Conservation (phyloP, 1,139 yeast species). For the Suhomyces bribrorum region DNA sequence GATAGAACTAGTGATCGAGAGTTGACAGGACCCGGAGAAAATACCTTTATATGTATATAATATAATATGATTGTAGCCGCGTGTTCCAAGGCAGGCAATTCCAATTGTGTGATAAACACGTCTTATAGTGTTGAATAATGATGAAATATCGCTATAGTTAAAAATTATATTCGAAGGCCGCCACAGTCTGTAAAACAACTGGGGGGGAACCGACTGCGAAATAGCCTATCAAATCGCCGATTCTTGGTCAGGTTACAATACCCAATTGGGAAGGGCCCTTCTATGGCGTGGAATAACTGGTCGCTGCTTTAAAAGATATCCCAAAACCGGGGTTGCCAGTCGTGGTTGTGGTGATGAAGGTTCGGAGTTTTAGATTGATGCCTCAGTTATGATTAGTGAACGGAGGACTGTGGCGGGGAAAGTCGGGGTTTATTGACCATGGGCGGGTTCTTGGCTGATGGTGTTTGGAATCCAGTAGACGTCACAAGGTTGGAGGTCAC, state of each 20-base stretch:
- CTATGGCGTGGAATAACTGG: neutral
- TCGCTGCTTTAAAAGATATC: no score
- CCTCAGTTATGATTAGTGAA: neutral
- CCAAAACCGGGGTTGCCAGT: neutral
- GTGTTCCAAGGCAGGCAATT: conserved; percentile 1
- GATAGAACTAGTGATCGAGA: no score
- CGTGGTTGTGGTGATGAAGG: neutral
- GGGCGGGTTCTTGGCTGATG: no score
- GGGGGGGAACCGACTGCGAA: neutral
- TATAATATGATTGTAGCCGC: neutral
- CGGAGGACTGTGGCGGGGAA: neutral
- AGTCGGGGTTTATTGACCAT: neutral
- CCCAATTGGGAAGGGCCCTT: neutral
- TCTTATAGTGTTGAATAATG: conserved; percentile 1
- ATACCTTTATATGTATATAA: neutral
- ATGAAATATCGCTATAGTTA: conserved; percentile 2
- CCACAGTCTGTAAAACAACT: conserved; percentile 1
- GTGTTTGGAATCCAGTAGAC: no score
- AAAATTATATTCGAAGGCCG: neutral
- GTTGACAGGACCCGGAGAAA: neutral
- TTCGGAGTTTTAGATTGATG: neutral
- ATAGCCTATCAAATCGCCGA: no score
- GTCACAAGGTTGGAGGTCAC: no score
- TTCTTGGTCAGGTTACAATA: no score
- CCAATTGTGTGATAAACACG: conserved; percentile 9